Conservation (phyloP, 2,329 filamentous ascomycete species). For the Fusarium sp. region DNA sequence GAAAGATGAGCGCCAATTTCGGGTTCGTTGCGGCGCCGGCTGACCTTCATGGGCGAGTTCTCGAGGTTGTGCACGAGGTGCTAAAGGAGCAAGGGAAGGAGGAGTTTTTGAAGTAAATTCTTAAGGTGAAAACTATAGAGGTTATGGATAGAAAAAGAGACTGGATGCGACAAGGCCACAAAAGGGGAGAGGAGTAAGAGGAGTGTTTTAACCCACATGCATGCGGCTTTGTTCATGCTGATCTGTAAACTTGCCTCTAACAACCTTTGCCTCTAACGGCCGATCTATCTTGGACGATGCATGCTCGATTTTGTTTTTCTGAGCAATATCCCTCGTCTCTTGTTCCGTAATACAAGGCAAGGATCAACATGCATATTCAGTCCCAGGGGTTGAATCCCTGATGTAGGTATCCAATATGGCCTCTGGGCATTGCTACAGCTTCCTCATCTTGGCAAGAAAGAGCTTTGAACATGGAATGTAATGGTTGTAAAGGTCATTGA, state of each 20-base stretch:
- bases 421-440: neutral
- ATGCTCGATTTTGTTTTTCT: neutral
- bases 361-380: neutral
- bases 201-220: neutral
- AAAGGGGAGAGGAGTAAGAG: neutral
- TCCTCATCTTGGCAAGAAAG: neutral
- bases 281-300: neutral
- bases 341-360: neutral
- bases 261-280: neutral
- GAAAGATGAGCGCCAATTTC: constrained; percentile 63
- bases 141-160: neutral
- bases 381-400: neutral
- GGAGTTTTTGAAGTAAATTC: constrained; percentile 31
- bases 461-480: neutral
- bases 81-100: constrained; percentile 57
- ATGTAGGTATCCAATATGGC: neutral
- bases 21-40: constrained; percentile 67
- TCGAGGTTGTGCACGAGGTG: constrained; percentile 82
- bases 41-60: constrained; percentile 56
- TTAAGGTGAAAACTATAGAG: neutral
- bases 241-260: neutral
- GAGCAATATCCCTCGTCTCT: neutral
- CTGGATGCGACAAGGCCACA: neutral
- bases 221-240: neutral
- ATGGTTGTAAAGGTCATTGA: neutral